phyloP scores from a whole-genome alignment of 2,329 filamentous ascomycete species.

The Acrocalymma vagum region DNA sequence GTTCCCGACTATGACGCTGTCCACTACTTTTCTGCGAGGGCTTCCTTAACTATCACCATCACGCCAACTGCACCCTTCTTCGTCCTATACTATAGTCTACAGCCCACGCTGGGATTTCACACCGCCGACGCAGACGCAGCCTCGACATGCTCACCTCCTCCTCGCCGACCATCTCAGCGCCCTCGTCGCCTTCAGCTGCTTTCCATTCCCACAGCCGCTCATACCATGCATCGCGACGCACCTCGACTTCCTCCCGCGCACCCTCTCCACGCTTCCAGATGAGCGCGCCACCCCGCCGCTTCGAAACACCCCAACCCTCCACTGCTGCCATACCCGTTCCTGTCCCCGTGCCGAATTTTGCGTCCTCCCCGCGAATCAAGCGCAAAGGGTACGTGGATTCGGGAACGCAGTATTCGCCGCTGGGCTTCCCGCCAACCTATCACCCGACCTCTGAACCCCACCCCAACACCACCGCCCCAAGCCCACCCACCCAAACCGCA shows the following conservation, averaged over 20 bases:
- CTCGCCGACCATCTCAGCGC: conserved; percentile 47
- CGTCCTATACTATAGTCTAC: not conserved
- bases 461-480: conserved; percentile 10
- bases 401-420: conserved; percentile 64
- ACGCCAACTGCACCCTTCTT: conserved; percentile 3
- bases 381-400: conserved; percentile 57
- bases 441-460: conserved; percentile 22
- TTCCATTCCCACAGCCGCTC: conserved; percentile 40
- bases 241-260: conserved; percentile 37
- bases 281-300: conserved; percentile 36
- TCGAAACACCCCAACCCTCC: conserved; percentile 34
- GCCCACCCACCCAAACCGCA: conserved; percentile 17
- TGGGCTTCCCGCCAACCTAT: conserved; percentile 55
- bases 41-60: conserved; percentile 14
- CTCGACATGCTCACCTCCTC: conserved; percentile 45
- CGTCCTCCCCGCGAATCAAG: conserved; percentile 38
- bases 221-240: conserved; percentile 44
- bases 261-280: conserved; percentile 45
- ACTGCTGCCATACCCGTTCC: conserved; percentile 28
- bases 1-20: conserved; percentile 24
- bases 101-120: not conserved
- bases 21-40: conserved; percentile 17
- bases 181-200: conserved; percentile 43
- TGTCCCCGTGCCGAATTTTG: conserved; percentile 30
- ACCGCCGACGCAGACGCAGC: conserved; percentile 4